Percentiles rank a stretch among this genome's conserved stretches.
Conservation (phyloP, 805 yeast species). For the Teunomyces gatunensis region DNA sequence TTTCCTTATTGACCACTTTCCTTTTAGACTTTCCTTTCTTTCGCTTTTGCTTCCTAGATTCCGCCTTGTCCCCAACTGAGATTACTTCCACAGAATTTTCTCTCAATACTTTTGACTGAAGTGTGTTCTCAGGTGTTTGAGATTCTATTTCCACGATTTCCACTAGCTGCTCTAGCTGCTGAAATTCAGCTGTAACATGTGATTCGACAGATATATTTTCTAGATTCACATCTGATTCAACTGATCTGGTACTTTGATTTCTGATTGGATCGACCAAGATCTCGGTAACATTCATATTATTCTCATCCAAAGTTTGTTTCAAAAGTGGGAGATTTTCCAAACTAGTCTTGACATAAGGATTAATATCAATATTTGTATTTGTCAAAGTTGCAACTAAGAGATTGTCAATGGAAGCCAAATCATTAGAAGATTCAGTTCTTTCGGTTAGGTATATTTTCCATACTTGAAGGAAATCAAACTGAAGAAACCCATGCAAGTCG, state of each 20-base stretch:
- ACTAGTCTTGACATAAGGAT: slow-evolving; percentile 12
- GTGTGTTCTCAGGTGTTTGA: neutral
- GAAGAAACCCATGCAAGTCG: slow-evolving; percentile 10
- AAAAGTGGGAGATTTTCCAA: slow-evolving; percentile 24
- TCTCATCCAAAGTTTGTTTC: slow-evolving; percentile 13
- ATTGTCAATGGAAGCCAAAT: slow-evolving; percentile 17
- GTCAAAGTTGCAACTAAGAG: slow-evolving; percentile 14
- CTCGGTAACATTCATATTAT: slow-evolving; percentile 1
- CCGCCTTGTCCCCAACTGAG: neutral
- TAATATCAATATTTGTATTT: slow-evolving; percentile 13
- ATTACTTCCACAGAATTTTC: neutral
- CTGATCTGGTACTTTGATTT: neutral
- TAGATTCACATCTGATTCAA: neutral
- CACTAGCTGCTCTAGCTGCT: neutral
- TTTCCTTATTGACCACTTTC: slow-evolving; percentile 3
- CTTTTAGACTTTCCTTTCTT: neutral
- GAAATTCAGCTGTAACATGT: neutral
- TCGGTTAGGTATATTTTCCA: slow-evolving; percentile 19
- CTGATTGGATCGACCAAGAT: neutral
- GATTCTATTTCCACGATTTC: neutral
- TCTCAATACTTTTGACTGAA: neutral
- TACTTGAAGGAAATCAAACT: slow-evolving; percentile 14
- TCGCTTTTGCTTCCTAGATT: slow-evolving; percentile 1
- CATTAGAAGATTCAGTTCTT: slow-evolving; percentile 11
- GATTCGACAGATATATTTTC: neutral